Evolutionary conservation across 148 eudicot species (phyloP).

Genomic region (Pharnaceum exiguum): DNA sequence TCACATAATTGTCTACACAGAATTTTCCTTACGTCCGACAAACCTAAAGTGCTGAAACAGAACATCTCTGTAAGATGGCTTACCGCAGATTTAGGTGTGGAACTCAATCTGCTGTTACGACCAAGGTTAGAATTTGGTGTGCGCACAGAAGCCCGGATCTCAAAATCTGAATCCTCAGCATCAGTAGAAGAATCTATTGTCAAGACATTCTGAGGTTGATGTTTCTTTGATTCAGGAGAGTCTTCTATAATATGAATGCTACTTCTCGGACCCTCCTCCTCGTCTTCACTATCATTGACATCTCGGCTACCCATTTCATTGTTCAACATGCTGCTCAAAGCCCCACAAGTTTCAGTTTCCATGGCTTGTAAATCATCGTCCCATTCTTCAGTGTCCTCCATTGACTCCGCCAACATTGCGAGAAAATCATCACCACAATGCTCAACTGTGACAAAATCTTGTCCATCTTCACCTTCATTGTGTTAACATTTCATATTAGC

Average conservation of each 20-base stretch:
- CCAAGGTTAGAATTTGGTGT: constrained; percentile 20
- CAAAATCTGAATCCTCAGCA: constrained; percentile 39
- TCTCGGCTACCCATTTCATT: constrained; percentile 31
- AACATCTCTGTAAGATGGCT: not conserved
- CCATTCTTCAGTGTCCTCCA: constrained; percentile 87
- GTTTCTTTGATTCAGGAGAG: constrained; percentile 35
- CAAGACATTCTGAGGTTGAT: constrained; percentile 35
- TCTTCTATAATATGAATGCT: constrained; percentile 38
- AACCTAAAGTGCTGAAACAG: not conserved
- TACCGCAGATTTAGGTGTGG: constrained; percentile 38
- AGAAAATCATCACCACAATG: constrained; percentile 94
- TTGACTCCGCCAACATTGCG: constrained; percentile 75
- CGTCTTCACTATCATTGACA: constrained; percentile 17
- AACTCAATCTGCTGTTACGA: constrained; percentile 5
- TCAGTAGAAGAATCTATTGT: constrained; percentile 71
- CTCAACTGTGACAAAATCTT: constrained; percentile 84
- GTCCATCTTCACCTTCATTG: constrained; percentile 83
- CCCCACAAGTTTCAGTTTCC: constrained; percentile 85
- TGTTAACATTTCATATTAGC: not conserved
- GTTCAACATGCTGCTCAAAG: constrained; percentile 55
- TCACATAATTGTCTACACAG: not conserved
- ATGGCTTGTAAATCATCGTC: constrained; percentile 92
- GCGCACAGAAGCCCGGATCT: constrained; percentile 15
- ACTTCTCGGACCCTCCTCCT: constrained; percentile 19
- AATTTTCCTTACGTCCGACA: not conserved